Evolutionary conservation across 176 grass and related monocot species (phyloP), one percentile per base, ranked within the genome.

Genomic region (Oryza officinalis): DNA sequence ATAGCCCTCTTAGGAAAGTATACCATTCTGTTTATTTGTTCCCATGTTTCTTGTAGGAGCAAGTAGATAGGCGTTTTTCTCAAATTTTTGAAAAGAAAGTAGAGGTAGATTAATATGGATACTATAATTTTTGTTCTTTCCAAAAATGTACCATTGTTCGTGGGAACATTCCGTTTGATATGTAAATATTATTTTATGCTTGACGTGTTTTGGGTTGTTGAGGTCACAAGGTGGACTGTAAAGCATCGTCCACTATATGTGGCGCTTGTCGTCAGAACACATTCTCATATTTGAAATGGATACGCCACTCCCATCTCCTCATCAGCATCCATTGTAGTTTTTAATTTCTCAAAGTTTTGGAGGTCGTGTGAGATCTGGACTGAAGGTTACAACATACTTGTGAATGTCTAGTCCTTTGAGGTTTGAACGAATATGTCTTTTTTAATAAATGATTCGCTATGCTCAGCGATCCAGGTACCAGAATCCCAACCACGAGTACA

Each of bases 161-260:
- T 82, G 67, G 41, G 27, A 90, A 22, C 37, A 74, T 78, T 17
- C 5, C 31, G 81, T 66, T 45, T 66, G n/a, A 23, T 78, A 10
- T 82, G 83, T 86, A 90, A 72, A 90, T 90, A 86, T 88, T 57
- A 57, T n/a, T 57, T 78, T 81, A 33, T 77, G 10, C 1, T 30
- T 73, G 84, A 72, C 40, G 30, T 66, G 2, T 20, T 30, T 45
- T 46, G 13, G 13, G 20, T 70, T 59, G 38, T n/a, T 60, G 22
- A 23, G 22, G 57, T 60, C 57, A 60, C 4, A 60, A 41, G 64
- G 64, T 65, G 63, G 75, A 63, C 25, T n/a, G 20, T 6, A 76
- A 75, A 47, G 26, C 17, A 31, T 20, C 4, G 1, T 18, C 52
- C 52, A 22, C 52, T 10, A 18, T 60, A 22, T 23, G 22, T 50